Evolutionary conservation across 805 yeast genomes (phyloP), one percentile per base, ranked within the genome.

Genomic region (Cyberlindnera misumaiensis): DNA sequence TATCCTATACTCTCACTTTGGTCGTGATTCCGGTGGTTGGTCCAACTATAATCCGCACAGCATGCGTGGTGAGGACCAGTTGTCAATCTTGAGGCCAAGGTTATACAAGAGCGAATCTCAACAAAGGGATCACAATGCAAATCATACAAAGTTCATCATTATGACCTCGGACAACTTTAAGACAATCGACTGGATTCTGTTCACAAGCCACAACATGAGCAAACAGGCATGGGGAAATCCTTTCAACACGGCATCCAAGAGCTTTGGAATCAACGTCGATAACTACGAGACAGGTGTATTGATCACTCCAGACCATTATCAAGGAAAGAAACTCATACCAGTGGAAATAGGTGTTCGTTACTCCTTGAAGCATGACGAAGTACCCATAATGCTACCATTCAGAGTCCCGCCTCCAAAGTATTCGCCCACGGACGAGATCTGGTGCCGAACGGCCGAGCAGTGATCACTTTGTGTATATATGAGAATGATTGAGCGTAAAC

Each of bases 191-290:
- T 86, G 95, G 94, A 70, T 79, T 14, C 55, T 83, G 5, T 65
- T 83, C 53, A 83, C 93, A 0, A 80, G 88, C 34, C 83, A 86
- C 25, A 86, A 86, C 52, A 51, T 84, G 30, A 80, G 89, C 25
- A 74, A 74, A 39, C 82, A 76, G 43, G 95, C 95, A 1, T 86
- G 95, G 95, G 95, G 95, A 0, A 60, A 53, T 5, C 63, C 12
- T 48, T 54, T 29, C 39, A 58, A 18, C 35, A 20, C 39, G 33
- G 32, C 35, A 38, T 24, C 45, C 11, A 12, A 36, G 4, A 34
- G 44, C 11, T 63, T 67, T n/a, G 49, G 56, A 10, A 39, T 60
- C 49, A 42, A 49, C 46, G 47, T 63, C 60, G 39, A 57, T 44
- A 53, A 75, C 66, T 78, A 64, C 55, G 85, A 79, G 51, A 67